Conservation (phyloP, 192 early-diverging fungal genomes). For the Coemansia sp. region DNA sequence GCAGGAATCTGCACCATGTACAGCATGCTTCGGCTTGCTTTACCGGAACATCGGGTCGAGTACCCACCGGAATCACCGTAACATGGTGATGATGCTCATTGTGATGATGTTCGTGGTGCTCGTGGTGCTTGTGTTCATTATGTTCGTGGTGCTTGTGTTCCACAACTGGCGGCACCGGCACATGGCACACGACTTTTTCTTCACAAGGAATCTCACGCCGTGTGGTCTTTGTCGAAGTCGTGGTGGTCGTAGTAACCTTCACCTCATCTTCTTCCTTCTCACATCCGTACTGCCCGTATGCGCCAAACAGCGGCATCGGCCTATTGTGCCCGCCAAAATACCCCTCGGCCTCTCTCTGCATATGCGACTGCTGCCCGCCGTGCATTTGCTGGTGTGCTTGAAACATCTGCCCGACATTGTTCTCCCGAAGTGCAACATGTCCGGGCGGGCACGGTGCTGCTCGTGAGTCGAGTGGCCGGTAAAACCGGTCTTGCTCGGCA, state of each 20-base stretch:
- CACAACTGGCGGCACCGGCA: constrained; percentile 6
- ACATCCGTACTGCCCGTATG: constrained; percentile 6
- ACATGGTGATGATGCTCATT: constrained; percentile 12
- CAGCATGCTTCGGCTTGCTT: constrained; percentile 43
- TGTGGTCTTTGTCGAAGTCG: constrained; percentile 33
- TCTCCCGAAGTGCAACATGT: constrained; percentile 32
- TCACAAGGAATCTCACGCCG: constrained; percentile 13
- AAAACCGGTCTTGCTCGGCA: constrained; percentile 22
- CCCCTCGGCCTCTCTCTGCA: constrained; percentile 29
- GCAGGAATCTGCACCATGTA: constrained; percentile 53
- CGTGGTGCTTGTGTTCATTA: neutral
- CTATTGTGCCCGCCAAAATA: constrained; percentile 29
- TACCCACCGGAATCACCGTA: constrained; percentile 36
- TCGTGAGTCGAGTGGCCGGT: constrained; percentile 23
- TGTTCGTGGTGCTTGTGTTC: constrained; percentile 8
- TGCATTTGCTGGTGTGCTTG: constrained; percentile 35
- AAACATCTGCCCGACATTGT: constrained; percentile 31
- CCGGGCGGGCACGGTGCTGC: constrained; percentile 14
- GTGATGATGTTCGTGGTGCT: constrained; percentile 13
- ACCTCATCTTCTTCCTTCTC: constrained; percentile 27
- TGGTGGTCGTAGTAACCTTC: constrained; percentile 43
- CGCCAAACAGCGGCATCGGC: constrained; percentile 35
- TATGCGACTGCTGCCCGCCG: constrained; percentile 20
- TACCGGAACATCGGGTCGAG: constrained; percentile 19
- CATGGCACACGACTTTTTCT: constrained; percentile 12